Conservation (phyloP, 805 yeast genomes). For the Debaryomyces maramus region DNA sequence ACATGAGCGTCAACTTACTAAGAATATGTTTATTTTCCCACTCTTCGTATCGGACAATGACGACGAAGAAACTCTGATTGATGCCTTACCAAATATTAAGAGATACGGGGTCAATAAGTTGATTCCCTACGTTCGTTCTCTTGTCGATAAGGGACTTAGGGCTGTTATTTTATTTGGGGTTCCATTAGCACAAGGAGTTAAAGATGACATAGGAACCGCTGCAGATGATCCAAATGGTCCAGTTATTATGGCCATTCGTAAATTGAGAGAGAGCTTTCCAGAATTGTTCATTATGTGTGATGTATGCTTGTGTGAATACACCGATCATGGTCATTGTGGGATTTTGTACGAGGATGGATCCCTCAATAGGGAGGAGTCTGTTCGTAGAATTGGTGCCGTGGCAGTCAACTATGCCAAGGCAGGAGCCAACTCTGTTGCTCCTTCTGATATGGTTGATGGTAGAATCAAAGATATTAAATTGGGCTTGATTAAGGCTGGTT, state of each 20-base stretch:
- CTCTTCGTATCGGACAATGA: constrained; percentile 78
- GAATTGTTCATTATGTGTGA: constrained; percentile 86
- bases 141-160: constrained; percentile 78
- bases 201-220: constrained; percentile 79
- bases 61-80: constrained; percentile 75
- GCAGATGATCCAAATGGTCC: constrained; percentile 98
- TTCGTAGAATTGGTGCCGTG: constrained; percentile 84
- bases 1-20: constrained; percentile 74
- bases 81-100: constrained; percentile 83
- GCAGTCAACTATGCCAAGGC: constrained; percentile 95
- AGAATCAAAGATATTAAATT: constrained; percentile 83
- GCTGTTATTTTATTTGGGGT: constrained; percentile 94
- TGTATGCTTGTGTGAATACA: constrained; percentile 95
- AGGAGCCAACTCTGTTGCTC: constrained; percentile 95
- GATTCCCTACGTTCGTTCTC: constrained; percentile 63
- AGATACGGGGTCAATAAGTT: constrained; percentile 82
- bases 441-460: constrained; percentile 98
- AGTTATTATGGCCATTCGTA: constrained; percentile 76
- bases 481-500: constrained; percentile 74
- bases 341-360: constrained; percentile 83
- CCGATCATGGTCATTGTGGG: constrained; percentile 98
- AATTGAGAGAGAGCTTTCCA: constrained; percentile 68
- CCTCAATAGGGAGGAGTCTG: constrained; percentile 72
- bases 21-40: constrained; percentile 91
- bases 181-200: constrained; percentile 69